phyloP scores from a whole-genome alignment of 2,329 filamentous ascomycete genomes.

The Nothopassalora personata region DNA sequence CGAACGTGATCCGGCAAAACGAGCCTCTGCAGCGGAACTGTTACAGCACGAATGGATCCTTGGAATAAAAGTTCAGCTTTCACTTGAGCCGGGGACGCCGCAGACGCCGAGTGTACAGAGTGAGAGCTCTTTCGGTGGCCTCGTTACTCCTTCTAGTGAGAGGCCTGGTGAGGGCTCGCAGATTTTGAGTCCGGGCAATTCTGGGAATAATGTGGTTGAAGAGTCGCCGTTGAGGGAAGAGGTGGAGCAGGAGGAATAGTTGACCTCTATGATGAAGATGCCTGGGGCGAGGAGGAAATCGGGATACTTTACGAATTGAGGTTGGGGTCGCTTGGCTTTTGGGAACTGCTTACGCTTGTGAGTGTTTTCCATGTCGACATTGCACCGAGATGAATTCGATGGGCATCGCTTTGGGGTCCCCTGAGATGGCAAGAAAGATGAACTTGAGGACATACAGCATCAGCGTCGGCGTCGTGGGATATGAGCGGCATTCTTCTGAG shows the following conservation, averaged over 20 bases:
- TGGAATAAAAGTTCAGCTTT: conserved; percentile 42
- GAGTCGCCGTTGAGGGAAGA: conserved; percentile 1
- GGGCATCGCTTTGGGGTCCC: too few species aligned
- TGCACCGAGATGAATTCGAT: not conserved
- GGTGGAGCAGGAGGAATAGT: conserved; percentile 1
- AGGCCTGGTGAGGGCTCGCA: conserved; percentile 1
- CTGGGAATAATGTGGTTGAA: not conserved
- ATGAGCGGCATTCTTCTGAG: not conserved
- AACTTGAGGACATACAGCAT: not conserved
- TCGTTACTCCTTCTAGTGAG: conserved; percentile 11
- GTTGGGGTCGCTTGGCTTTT: not conserved
- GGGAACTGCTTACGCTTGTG: not conserved
- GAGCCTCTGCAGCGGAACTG: conserved; percentile 79
- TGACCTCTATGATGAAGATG: not conserved
- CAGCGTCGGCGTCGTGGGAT: not conserved
- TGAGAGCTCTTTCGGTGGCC: conserved; percentile 12
- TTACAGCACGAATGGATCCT: conserved; percentile 88
- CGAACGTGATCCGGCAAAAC: conserved; percentile 69
- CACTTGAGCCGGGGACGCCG: conserved; percentile 44
- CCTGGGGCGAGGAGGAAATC: not conserved
- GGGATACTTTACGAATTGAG: not conserved
- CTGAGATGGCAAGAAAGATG: too few species aligned
- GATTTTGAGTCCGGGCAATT: conserved; percentile 5
- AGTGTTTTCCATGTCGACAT: not conserved
- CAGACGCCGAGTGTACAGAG: conserved; percentile 31